Conservation (phyloP, 345 rosid genomes). For the Turritis glabra region DNA sequence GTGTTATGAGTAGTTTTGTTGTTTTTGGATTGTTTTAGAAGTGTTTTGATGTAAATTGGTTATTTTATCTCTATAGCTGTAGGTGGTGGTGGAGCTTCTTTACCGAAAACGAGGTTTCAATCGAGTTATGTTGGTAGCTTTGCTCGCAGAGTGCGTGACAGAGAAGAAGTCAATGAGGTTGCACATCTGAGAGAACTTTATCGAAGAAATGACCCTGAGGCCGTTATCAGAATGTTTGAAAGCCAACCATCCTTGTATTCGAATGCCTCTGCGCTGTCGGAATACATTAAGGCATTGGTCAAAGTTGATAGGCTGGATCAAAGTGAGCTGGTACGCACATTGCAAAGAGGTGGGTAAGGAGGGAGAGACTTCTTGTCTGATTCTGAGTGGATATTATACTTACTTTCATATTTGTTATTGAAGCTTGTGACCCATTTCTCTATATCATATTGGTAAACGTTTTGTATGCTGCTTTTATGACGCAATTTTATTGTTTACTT, state of each 20-base stretch:
- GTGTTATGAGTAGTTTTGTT: background rate
- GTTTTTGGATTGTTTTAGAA: background rate
- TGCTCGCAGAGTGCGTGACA: slow-evolving; percentile 76
- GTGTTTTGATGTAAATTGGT: background rate
- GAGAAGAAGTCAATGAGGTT: slow-evolving; percentile 66
- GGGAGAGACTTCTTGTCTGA: background rate
- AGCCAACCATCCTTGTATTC: slow-evolving; percentile 73
- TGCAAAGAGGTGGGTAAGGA: slow-evolving; percentile 73
- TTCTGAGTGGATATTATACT: background rate
- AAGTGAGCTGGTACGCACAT: slow-evolving; percentile 72
- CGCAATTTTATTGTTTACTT: background rate
- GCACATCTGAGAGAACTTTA: slow-evolving; percentile 73
- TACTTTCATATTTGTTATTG: background rate
- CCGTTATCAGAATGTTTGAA: slow-evolving; percentile 78
- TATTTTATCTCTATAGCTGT: background rate
- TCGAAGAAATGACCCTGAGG: slow-evolving; percentile 84
- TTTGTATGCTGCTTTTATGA: background rate
- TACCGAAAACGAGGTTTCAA: slow-evolving; percentile 49
- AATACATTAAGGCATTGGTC: slow-evolving; percentile 87
- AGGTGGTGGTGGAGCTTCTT: slow-evolving; percentile 24
- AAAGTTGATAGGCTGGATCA: slow-evolving; percentile 86
- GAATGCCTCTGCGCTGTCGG: slow-evolving; percentile 66
- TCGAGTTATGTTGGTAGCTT: slow-evolving; percentile 78
- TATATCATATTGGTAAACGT: background rate
- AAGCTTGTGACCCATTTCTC: background rate